Base-by-base conservation (phyloP, 2,329 filamentous ascomycete species). In the Arthrobotrys entomopaga region DNA sequence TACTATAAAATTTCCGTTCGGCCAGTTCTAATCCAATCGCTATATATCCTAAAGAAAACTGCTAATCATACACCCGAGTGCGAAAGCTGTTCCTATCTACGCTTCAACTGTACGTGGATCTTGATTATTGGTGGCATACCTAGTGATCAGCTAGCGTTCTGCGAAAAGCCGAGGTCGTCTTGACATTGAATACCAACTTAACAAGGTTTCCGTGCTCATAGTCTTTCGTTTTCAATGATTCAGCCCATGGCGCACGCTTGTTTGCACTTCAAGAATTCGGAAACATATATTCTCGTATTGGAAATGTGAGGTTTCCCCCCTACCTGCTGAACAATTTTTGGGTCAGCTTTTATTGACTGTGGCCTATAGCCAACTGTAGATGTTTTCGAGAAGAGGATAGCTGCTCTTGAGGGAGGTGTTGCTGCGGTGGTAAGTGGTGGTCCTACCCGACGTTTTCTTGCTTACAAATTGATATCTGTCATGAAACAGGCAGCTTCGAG, bases 281-380 rank as follows among this genome's bases (percentile, higher is more conserved):
- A 83, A 98, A 98, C 84, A 96, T 98, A 82, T 99, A 99, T 86
- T 95, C 90, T 82, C 92, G 95, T 77, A 93, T 99, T 79, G 92
- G 91, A 90, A 97, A 98, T 83, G 91, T 92, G 80, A 80, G 87
- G 82, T 20, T 13, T 13, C 11, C 24, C 11, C 11, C 2, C 13
- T 50, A 38, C 20, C 43, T 24, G 54, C 20, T 16, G 61, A 24
- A 66, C 20, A 15, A 16, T 15, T 15, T 11, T 34, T 19, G 3
- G 38, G 3, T 5, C 13, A 16, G 5, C 20, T 24, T 24, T 42
- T 40, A 19, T 10, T n/a, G n/a, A 8, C 13, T n/a, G n/a, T n/a
- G 19, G 26, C 6, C 19, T 6, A 46, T 77, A 92, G 90, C 93
- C 94, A 1, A 98, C 94, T 0, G 90, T 94, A 78, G 94, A 96